These are phyloP conservation scores for Choricystis sp. DNA, from an alignment of 139 green algal species.

Conservation along the genomic window DNA sequence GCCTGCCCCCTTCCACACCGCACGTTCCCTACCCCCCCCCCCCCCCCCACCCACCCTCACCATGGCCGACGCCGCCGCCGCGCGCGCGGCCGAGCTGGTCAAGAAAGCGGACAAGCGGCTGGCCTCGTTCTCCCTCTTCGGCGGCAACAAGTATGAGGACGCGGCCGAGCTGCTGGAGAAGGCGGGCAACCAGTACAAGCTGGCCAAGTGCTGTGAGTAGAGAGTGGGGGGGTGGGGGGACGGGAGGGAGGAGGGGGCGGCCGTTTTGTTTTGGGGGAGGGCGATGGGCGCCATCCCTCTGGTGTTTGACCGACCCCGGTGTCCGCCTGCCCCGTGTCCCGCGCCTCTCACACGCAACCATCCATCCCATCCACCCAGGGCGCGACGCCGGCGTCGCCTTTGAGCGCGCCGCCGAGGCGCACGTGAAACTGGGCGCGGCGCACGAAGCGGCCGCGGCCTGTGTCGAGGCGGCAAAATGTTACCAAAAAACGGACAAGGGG, in stretches of 20 bases:
- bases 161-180: slow-evolving; percentile 82
- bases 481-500: slow-evolving; percentile 50
- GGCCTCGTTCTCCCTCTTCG: slow-evolving; percentile 59
- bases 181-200: slow-evolving; percentile 88
- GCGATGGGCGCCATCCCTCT: neutral
- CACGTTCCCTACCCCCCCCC: no score
- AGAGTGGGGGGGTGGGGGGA: neutral
- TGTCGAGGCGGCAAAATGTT: slow-evolving; percentile 73
- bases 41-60: no score
- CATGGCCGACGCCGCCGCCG: no score
- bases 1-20: no score
- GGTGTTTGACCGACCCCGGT: neutral
- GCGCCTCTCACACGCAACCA: no score
- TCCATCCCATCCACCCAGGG: slow-evolving; percentile 17
- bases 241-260: neutral
- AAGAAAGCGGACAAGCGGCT: slow-evolving; percentile 80
- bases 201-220: slow-evolving; percentile 62
- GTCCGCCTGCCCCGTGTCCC: neutral
- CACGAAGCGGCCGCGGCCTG: slow-evolving; percentile 67
- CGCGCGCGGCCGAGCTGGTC: slow-evolving; percentile 15
- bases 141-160: slow-evolving; percentile 80
- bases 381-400: slow-evolving; percentile 58
- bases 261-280: neutral
- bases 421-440: slow-evolving; percentile 75
- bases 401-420: slow-evolving; percentile 52